These are phyloP conservation scores for Cryphonectria nitschkei DNA, from an alignment of 2,329 filamentous ascomycete species.

Conservation along the genomic window DNA sequence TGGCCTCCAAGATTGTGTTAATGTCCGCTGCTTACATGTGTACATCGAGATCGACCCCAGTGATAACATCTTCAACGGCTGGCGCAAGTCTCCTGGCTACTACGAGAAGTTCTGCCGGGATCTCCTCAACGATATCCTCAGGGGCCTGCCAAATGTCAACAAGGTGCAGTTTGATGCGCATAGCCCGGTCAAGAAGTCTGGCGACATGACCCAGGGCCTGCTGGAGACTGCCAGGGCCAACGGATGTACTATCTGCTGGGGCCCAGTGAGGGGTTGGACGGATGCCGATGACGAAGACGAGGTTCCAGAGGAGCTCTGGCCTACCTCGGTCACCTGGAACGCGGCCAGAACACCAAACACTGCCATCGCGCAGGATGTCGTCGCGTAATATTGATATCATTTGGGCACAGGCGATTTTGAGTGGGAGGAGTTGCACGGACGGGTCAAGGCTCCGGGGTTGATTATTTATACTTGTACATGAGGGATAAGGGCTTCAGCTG, in stretches of 20 bases:
- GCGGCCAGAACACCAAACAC: background rate
- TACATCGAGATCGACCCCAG: constrained; percentile 76
- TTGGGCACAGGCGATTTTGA: constrained; percentile 4
- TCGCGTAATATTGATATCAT: background rate
- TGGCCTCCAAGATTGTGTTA: constrained; percentile 64
- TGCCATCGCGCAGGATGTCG: constrained; percentile 16
- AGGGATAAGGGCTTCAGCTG: background rate
- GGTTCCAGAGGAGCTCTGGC: background rate
- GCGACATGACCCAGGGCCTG: constrained; percentile 66
- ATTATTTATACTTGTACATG: background rate
- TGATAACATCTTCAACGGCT: constrained; percentile 68
- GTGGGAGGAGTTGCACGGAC: background rate
- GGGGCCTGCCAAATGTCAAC: constrained; percentile 58
- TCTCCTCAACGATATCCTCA: constrained; percentile 61
- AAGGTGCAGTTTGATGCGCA: constrained; percentile 73
- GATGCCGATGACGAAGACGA: constrained; percentile 43
- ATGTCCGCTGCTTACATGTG: constrained; percentile 63
- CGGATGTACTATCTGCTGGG: constrained; percentile 65
- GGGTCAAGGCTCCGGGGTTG: background rate
- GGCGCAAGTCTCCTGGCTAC: constrained; percentile 66
- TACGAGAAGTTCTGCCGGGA: constrained; percentile 69
- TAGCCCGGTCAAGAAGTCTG: constrained; percentile 65
- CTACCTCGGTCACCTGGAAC: constrained; percentile 2
- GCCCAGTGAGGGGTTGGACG: constrained; percentile 68
- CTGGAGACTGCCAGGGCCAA: constrained; percentile 54